Evolutionary conservation across 2,329 filamentous ascomycete genomes (phyloP).

Genomic region (Monosporascus cannonballus): DNA sequence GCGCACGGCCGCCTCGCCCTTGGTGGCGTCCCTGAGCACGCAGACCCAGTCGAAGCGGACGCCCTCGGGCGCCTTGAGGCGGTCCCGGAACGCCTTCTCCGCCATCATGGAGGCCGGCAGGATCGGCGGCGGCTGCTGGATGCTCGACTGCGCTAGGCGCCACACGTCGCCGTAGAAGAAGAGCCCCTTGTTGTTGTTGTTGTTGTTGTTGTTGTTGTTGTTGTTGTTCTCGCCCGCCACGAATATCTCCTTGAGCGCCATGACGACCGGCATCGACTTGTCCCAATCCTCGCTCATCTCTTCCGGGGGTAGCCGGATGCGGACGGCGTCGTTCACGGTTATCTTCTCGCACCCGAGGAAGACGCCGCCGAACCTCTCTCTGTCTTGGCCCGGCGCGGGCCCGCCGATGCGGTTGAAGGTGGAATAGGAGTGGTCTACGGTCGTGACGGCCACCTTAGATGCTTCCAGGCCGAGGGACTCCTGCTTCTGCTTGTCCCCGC

Average conservation of each 20-base stretch:
- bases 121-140: neutral
- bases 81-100: slow-evolving; percentile 25
- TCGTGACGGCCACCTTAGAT: slow-evolving; percentile 44
- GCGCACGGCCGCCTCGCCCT: slow-evolving; percentile 37
- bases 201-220: slow-evolving; percentile 10
- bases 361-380: slow-evolving; percentile 37
- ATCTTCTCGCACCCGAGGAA: slow-evolving; percentile 47
- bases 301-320: slow-evolving; percentile 35
- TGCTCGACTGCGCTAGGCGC: slow-evolving; percentile 14
- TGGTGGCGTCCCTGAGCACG: slow-evolving; percentile 18
- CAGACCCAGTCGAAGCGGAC: slow-evolving; percentile 27
- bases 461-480: slow-evolving; percentile 41
- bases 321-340: slow-evolving; percentile 41
- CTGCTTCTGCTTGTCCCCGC: slow-evolving; percentile 30
- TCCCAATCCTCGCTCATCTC: slow-evolving; percentile 28
- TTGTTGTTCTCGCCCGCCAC: slow-evolving; percentile 5
- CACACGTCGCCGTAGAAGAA: slow-evolving; percentile 23
- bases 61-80: slow-evolving; percentile 14
- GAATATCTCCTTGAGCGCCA: slow-evolving; percentile 35
- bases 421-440: slow-evolving; percentile 43
- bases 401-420: slow-evolving; percentile 35
- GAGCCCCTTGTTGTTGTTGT: slow-evolving; percentile 12
- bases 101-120: slow-evolving; percentile 18
- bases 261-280: slow-evolving; percentile 21
- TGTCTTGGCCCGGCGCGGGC: slow-evolving; percentile 22